Evolutionary conservation across 371 early-diverging fungal genomes (phyloP).

Genomic region (Blakeslea trispora): DNA sequence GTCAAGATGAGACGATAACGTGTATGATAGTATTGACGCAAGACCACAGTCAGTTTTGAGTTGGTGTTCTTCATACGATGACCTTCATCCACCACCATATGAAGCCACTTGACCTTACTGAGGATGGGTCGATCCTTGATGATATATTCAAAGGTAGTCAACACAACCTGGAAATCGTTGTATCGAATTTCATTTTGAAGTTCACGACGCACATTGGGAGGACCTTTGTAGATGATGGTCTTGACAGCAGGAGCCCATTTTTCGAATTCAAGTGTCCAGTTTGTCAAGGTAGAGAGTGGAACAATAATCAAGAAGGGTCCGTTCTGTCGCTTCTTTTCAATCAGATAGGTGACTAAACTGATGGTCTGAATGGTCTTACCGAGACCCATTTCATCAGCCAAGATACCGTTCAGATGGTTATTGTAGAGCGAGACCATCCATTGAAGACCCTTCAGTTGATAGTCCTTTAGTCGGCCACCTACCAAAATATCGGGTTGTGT

Average conservation of each 20-base stretch:
- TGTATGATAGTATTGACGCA: conserved; percentile 82
- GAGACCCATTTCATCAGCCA: conserved; percentile 99
- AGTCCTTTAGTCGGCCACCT: conserved; percentile 94
- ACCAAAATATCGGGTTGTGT: conserved; percentile 80
- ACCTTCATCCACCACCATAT: conserved; percentile 98
- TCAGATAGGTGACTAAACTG: conserved; percentile 91
- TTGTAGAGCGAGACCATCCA: conserved; percentile 99
- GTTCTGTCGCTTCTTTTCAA: conserved; percentile 87
- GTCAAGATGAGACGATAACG: conserved; percentile 97
- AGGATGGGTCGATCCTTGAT: conserved; percentile 88
- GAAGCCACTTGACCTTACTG: conserved; percentile 88
- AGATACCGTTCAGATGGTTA: conserved; percentile 94
- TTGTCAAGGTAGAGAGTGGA: conserved; percentile 92
- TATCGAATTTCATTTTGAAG: conserved; percentile 72
- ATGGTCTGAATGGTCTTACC: conserved; percentile 99
- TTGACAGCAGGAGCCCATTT: conserved; percentile 96
- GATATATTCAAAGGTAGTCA: conserved; percentile 98
- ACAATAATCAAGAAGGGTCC: conserved; percentile 95
- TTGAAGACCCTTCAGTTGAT: conserved; percentile 97
- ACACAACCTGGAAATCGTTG: conserved; percentile 87
- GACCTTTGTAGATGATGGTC: conserved; percentile 90
- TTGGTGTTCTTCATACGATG: conserved; percentile 98
- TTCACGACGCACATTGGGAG: conserved; percentile 70
- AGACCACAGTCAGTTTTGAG: conserved; percentile 83
- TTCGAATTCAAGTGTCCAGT: conserved; percentile 97